phyloP scores from a whole-genome alignment of 2,329 filamentous ascomycete species.

The Scopulariopsis brevicaulis region DNA sequence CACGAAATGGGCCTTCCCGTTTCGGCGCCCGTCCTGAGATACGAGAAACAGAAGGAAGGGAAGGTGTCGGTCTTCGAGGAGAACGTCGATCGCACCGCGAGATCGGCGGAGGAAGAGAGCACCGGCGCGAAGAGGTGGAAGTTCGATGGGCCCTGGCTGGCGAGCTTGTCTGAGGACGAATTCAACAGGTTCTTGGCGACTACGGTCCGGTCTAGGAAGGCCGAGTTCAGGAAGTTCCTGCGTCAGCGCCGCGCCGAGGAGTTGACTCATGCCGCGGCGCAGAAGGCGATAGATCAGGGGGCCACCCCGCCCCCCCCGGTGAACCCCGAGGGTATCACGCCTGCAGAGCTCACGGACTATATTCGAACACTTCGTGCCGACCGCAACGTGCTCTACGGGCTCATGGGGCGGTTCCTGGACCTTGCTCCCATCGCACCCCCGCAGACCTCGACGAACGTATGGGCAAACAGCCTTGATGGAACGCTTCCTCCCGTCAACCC shows the following conservation, averaged over 20 bases:
- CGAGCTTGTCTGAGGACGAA: constrained; percentile 47
- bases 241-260: constrained; percentile 34
- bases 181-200: constrained; percentile 45
- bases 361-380: constrained; percentile 39
- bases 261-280: constrained; percentile 24
- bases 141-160: constrained; percentile 56
- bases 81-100: constrained; percentile 38
- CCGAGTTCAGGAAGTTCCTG: constrained; percentile 43
- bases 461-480: constrained; percentile 12
- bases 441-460: constrained; percentile 13
- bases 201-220: constrained; percentile 38
- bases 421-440: constrained; percentile 37
- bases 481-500: constrained; percentile 18
- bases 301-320: constrained; percentile 17
- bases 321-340: constrained; percentile 27
- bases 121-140: constrained; percentile 47
- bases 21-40: constrained; percentile 30
- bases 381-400: constrained; percentile 34
- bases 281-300: constrained; percentile 26
- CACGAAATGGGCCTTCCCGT: constrained; percentile 70
- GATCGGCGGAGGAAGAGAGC: constrained; percentile 14
- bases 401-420: constrained; percentile 51
- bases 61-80: constrained; percentile 41
- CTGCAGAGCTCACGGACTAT: constrained; percentile 38
- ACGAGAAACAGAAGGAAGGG: constrained; percentile 8